phyloP scores from a whole-genome alignment of 352 stramenopile species.

The Globisporangium perplexum region DNA sequence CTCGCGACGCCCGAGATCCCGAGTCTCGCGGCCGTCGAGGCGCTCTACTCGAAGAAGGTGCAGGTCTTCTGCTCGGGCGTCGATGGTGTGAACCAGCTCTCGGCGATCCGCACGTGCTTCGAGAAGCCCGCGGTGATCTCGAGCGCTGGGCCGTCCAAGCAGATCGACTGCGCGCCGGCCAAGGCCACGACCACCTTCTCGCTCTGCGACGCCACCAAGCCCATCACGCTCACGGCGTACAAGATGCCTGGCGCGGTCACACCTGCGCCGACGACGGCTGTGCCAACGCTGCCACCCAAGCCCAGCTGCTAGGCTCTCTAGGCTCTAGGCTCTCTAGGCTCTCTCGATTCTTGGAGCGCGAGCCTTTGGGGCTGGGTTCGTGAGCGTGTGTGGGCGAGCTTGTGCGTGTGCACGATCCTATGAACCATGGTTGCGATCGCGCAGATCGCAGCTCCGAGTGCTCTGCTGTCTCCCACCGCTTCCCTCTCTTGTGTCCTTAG shows the following conservation, averaged over 20 bases:
- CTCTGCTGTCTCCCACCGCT: no score
- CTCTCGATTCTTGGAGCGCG: no score
- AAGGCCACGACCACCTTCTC: slow-evolving; percentile 1
- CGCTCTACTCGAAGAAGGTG: slow-evolving; percentile 53
- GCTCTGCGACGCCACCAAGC: slow-evolving; percentile 5
- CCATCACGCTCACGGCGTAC: slow-evolving; percentile 8
- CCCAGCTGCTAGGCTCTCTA: background rate
- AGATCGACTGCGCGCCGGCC: slow-evolving; percentile 14
- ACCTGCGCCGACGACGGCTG: no score
- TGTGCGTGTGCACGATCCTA: no score
- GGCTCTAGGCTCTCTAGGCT: no score
- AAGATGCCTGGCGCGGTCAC: no score
- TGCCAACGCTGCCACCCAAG: no score
- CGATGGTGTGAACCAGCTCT: slow-evolving; percentile 56
- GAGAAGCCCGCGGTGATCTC: slow-evolving; percentile 20
- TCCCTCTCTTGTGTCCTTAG: no score
- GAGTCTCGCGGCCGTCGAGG: slow-evolving; percentile 30
- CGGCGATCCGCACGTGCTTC: slow-evolving; percentile 66
- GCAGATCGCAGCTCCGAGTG: no score
- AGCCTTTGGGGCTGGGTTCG: no score
- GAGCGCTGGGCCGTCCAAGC: slow-evolving; percentile 7
- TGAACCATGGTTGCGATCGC: no score
- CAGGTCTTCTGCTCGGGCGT: slow-evolving; percentile 62
- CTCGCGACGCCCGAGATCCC: slow-evolving; percentile 10
- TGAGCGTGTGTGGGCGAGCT: no score